Percentiles rank a stretch among this genome's conserved stretches.
These are phyloP conservation scores for Pleurotus citrinopileatus DNA, from an alignment of 768 basidiomycete genomes.

Conservation along the genomic window DNA sequence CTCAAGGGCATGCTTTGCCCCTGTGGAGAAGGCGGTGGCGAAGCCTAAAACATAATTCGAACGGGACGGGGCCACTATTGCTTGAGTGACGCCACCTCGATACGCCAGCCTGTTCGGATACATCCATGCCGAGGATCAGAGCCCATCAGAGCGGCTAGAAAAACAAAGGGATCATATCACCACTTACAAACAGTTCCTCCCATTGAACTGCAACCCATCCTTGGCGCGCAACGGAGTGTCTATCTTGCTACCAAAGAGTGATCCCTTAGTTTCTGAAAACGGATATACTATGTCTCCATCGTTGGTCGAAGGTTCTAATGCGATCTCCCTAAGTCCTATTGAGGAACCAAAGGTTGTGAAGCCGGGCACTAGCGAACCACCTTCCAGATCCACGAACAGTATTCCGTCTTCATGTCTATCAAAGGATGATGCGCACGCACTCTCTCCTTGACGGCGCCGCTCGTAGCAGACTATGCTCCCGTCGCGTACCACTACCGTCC, in stretches of 20 bases:
- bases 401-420: slow-evolving; percentile 5
- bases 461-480: slow-evolving; percentile 53
- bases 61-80: slow-evolving; percentile 57
- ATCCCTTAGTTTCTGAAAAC: slow-evolving; percentile 30
- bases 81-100: slow-evolving; percentile 69
- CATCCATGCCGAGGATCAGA: slow-evolving; percentile 1
- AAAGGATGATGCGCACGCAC: not conserved
- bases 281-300: slow-evolving; percentile 64
- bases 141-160: not conserved
- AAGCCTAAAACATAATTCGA: slow-evolving; percentile 60
- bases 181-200: slow-evolving; percentile 48
- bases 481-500: slow-evolving; percentile 43
- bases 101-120: slow-evolving; percentile 58
- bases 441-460: not conserved
- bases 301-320: slow-evolving; percentile 57
- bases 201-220: slow-evolving; percentile 57
- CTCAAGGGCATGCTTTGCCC: slow-evolving; percentile 56
- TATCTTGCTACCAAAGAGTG: slow-evolving; percentile 40
- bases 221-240: slow-evolving; percentile 53
- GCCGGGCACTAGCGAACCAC: slow-evolving; percentile 62
- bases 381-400: slow-evolving; percentile 58
- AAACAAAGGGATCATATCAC: slow-evolving; percentile 19
- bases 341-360: slow-evolving; percentile 61
- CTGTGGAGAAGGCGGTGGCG: slow-evolving; percentile 57
- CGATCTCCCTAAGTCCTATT: slow-evolving; percentile 71